Evolutionary conservation across 2,329 filamentous ascomycete species (phyloP), one percentile per base, ranked within the genome.

Genomic region (Aspergillus quadrilineatus): DNA sequence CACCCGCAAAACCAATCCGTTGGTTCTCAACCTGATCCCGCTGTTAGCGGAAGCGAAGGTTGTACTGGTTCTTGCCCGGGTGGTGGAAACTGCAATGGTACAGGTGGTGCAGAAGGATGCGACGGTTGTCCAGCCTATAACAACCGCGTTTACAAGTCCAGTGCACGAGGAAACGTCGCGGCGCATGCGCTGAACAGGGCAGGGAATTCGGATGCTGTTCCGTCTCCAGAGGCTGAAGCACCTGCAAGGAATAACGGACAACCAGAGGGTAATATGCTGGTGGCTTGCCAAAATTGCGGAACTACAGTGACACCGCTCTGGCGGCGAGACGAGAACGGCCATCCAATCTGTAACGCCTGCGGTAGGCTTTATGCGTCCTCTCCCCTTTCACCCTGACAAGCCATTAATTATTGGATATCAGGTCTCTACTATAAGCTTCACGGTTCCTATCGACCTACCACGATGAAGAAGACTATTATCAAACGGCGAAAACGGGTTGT

Each of bases 391-490:
- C 22, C 3, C 22, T 22, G 22, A 22, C 22, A 22, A 22, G 22
- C 22, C 2, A 22, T 26, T 28, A 32, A 41, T 9, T 55, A 45
- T 65, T 52, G 22, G 4, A 26, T n/a, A 29, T 47, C 44, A 96
- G 92, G 93, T 4, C 79, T 99, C 3, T 99, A 99, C 73, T 92
- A 95, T 78, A 97, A 97, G 74, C 85, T 99, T 2, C 94, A 99
- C 71, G 92, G 92, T 53, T 87, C 92, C 30, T 93, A 97, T 73
- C 85, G 94, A 42, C 94, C 94, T 0, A 90, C 94, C 4, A 91
- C 91, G n/a, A 97, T 99, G 94, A 99, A 97, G 75, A 97, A 97
- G 74, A 89, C 91, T 3, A 89, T 96, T 28, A 99, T 99, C 73
- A 97, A 99, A 75, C 85, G 94, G 60, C 84, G 94, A 59, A 97